These are phyloP conservation scores for Haplosporangium gracile DNA, from an alignment of 192 early-diverging fungal genomes.

Conservation along the genomic window DNA sequence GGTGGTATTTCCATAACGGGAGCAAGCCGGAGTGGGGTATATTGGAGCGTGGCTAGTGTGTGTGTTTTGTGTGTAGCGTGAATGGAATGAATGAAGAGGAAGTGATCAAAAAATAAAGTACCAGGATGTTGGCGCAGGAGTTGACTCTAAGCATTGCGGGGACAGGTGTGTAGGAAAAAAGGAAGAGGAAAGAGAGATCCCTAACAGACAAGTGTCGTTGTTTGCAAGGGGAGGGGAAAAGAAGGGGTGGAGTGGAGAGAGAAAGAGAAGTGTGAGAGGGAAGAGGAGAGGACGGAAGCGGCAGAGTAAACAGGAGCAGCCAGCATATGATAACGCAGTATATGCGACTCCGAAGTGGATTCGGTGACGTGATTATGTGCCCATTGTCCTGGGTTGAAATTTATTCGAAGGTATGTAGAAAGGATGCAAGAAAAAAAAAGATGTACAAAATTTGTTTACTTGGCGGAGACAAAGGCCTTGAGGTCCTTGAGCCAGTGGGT, in stretches of 20 bases:
- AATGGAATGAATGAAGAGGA: neutral
- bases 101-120: slow-evolving; percentile 22
- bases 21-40: slow-evolving; percentile 10
- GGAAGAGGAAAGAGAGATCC: slow-evolving; percentile 2
- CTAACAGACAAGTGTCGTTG: neutral
- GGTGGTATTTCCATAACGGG: neutral
- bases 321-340: neutral
- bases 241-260: slow-evolving; percentile 11
- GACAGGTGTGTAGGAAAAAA: neutral
- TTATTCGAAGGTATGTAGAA: neutral
- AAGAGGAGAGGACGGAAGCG: slow-evolving; percentile 9
- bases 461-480: slow-evolving; percentile 79
- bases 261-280: slow-evolving; percentile 6
- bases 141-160: slow-evolving; percentile 48
- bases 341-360: neutral
- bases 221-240: neutral
- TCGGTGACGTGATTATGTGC: neutral
- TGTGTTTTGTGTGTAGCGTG: neutral
- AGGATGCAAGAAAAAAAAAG: neutral
- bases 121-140: slow-evolving; percentile 53
- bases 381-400: neutral
- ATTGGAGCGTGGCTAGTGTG: neutral
- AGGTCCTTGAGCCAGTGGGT: slow-evolving; percentile 87
- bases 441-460: slow-evolving; percentile 41
- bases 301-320: neutral